A percentile compares a stretch with the other conserved stretches of the same genome.
phyloP scores from a whole-genome alignment of 2,329 filamentous ascomycete species.

The Lithohypha guttulata region DNA sequence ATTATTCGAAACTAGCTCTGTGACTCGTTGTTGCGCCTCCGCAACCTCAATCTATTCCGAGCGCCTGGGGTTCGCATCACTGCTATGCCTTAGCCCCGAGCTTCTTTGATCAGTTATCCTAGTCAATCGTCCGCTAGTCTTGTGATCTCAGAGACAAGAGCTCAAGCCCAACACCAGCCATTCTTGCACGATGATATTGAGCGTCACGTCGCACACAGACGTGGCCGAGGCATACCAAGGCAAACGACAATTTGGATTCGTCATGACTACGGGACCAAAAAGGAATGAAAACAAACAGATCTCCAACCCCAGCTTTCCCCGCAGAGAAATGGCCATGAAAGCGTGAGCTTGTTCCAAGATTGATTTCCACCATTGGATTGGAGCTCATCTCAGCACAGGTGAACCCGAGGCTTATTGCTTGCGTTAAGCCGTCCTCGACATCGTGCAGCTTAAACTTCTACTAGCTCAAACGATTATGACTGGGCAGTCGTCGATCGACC shows the following conservation, averaged over 20 bases:
- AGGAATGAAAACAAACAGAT: not conserved
- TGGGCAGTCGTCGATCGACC: not conserved
- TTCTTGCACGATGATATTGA: no score
- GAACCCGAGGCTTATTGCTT: not conserved
- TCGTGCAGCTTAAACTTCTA: not conserved
- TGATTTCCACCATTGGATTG: slow-evolving; percentile 2
- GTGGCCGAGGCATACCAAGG: no score
- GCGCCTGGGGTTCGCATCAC: not conserved
- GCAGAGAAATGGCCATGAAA: not conserved
- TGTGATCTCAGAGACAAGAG: no score
- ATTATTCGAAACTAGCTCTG: not conserved
- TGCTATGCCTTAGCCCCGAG: not conserved
- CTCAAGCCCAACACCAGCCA: no score
- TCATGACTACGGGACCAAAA: no score
- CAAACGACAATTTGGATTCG: no score
- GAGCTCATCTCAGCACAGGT: not conserved
- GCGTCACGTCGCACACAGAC: no score
- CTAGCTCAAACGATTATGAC: not conserved
- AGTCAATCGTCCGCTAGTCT: not conserved
- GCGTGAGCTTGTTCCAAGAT: not conserved
- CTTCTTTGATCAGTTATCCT: not conserved
- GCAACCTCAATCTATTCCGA: not conserved
- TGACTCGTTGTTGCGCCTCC: not conserved
- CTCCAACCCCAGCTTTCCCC: slow-evolving; percentile 6
- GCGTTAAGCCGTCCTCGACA: not conserved